phyloP scores from a whole-genome alignment of 2,329 filamentous ascomycete species.

The Ceratocystis cubensis region DNA sequence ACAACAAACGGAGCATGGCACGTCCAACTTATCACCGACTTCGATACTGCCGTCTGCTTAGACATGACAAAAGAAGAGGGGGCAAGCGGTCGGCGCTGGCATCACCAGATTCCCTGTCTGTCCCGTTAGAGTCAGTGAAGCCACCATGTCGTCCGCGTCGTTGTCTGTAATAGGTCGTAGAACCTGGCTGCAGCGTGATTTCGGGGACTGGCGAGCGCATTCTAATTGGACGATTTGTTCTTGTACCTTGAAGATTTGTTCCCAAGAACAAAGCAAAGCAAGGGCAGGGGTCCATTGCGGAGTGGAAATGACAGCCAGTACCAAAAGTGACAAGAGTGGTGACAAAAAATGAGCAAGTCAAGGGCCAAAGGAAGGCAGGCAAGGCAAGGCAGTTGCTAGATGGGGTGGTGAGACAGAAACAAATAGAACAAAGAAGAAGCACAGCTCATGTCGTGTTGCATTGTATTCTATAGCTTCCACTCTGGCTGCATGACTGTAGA shows the following conservation, averaged over 20 bases:
- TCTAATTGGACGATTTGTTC: background rate
- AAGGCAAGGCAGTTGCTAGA: background rate
- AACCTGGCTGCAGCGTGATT: background rate
- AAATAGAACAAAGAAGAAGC: slow-evolving; percentile 6
- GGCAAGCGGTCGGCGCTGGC: too few species aligned
- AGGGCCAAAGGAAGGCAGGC: background rate
- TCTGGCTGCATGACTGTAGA: background rate
- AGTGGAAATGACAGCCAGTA: background rate
- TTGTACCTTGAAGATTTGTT: background rate
- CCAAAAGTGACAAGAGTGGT: background rate
- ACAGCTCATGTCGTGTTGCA: background rate
- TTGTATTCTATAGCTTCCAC: background rate
- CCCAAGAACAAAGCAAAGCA: background rate
- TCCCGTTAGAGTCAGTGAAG: too few species aligned
- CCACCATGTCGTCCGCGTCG: too few species aligned
- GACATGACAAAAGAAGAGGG: too few species aligned
- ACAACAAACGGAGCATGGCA: background rate
- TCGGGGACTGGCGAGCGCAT: background rate
- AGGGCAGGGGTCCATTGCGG: background rate
- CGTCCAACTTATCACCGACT: too few species aligned
- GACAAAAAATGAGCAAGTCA: too few species aligned
- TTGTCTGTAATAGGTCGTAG: background rate
- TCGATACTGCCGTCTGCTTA: too few species aligned
- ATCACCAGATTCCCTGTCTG: too few species aligned
- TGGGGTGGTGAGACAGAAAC: slow-evolving; percentile 1